A percentile compares a stretch with the other conserved stretches of the same genome.
Conservation (phyloP, 75 land plant genomes). For the Pinus taeda region DNA sequence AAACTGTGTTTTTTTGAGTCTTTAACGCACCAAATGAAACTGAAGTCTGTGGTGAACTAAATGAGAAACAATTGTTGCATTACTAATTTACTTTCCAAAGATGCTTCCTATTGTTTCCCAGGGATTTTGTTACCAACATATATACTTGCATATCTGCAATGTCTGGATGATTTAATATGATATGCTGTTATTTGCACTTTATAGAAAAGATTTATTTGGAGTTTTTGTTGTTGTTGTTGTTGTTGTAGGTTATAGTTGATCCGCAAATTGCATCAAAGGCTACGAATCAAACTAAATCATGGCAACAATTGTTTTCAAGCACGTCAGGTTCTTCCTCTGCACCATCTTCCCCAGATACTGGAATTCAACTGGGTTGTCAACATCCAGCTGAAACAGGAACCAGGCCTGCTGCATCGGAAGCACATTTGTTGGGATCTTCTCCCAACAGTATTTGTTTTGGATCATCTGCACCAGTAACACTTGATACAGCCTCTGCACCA, state of each 20-base stretch:
- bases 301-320: slow-evolving; percentile 71
- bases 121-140: not conserved
- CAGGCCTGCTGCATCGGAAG: slow-evolving; percentile 10
- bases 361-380: slow-evolving; percentile 25
- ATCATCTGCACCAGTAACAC: slow-evolving; percentile 26
- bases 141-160: slow-evolving; percentile 16
- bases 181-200: not conserved
- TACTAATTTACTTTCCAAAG: not conserved
- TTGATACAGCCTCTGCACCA: slow-evolving; percentile 14
- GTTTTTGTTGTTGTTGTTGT: slow-evolving; percentile 25
- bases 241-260: slow-evolving; percentile 34
- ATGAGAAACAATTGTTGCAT: not conserved
- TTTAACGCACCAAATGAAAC: not conserved
- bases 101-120: too few species aligned
- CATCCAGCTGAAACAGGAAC: slow-evolving; percentile 20
- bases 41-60: not conserved
- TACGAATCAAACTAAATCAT: slow-evolving; percentile 48
- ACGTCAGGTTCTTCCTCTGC: slow-evolving; percentile 35
- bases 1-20: slow-evolving; percentile 3
- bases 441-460: slow-evolving; percentile 38
- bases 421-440: slow-evolving; percentile 12
- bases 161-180: slow-evolving; percentile 14
- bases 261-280: slow-evolving; percentile 23
- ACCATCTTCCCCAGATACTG: slow-evolving; percentile 21
- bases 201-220: not conserved